Evolutionary conservation across 108 stramenopile genomes (phyloP).

Genomic region (Nitzschia putrida): DNA sequence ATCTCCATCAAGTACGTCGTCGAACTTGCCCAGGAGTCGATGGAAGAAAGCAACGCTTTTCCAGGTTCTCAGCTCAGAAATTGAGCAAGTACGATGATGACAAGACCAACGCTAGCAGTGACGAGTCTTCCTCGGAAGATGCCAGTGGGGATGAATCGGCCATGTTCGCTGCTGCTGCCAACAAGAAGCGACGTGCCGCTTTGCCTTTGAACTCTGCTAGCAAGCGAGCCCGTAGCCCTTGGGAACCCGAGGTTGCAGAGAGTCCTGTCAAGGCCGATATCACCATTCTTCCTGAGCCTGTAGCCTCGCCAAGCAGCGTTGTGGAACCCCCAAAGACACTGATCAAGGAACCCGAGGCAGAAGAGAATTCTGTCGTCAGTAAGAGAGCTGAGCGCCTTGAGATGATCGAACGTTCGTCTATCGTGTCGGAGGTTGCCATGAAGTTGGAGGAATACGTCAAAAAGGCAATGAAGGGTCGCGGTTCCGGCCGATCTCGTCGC

Average conservation of each 20-base stretch:
- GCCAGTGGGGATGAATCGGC: constrained; percentile 17
- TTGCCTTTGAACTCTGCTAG: background rate
- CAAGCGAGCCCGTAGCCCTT: constrained; percentile 29
- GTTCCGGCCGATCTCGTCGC: constrained; percentile 27
- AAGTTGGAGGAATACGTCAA: constrained; percentile 61
- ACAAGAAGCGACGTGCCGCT: constrained; percentile 10
- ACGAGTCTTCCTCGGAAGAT: constrained; percentile 28
- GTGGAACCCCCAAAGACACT: constrained; percentile 8
- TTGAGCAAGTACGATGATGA: constrained; percentile 30
- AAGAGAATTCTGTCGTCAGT: constrained; percentile 23
- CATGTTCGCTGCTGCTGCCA: background rate
- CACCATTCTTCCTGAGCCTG: constrained; percentile 8
- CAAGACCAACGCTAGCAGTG: constrained; percentile 19
- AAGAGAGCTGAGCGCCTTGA: constrained; percentile 32
- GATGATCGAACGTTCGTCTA: constrained; percentile 41
- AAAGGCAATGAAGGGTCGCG: constrained; percentile 42
- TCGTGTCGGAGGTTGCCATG: constrained; percentile 58
- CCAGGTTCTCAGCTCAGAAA: constrained; percentile 39
- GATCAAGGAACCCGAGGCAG: constrained; percentile 22
- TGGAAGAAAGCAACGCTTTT: constrained; percentile 76
- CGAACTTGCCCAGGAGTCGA: constrained; percentile 83
- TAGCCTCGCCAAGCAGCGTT: constrained; percentile 28
- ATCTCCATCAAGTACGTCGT: constrained; percentile 85
- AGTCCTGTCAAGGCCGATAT: constrained; percentile 23
- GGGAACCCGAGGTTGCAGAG: background rate